Evolutionary conservation across 2,329 filamentous ascomycete species (phyloP).

Genomic region (Xylaria polymorpha): DNA sequence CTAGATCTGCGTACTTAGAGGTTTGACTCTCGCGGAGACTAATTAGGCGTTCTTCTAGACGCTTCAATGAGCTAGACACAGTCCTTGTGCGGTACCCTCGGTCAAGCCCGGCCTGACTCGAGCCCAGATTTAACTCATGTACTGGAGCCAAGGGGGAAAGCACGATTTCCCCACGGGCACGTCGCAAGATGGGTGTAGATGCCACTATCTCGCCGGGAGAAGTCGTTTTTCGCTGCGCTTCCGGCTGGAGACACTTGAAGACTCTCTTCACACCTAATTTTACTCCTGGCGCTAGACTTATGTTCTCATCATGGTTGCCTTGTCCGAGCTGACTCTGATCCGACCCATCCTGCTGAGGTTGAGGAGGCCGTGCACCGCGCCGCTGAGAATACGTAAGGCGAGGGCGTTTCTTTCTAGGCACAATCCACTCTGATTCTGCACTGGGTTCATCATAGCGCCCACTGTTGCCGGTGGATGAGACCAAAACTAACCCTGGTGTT

Average conservation of each 20-base stretch:
- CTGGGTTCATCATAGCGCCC: conserved; percentile 22
- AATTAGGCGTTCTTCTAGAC: conserved; percentile 52
- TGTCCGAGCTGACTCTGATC: conserved; percentile 9
- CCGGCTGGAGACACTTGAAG: conserved; percentile 35
- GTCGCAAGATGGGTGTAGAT: conserved; percentile 48
- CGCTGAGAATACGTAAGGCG: conserved; percentile 49
- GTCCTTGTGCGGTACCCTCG: conserved; percentile 34
- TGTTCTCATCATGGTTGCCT: conserved; percentile 4
- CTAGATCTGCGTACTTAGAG: conserved; percentile 53
- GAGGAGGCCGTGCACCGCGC: conserved; percentile 28
- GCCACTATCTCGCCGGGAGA: conserved; percentile 44
- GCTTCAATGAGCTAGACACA: conserved; percentile 33
- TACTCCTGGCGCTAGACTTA: conserved; percentile 10
- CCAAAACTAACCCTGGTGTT: conserved; percentile 11
- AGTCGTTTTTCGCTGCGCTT: conserved; percentile 23
- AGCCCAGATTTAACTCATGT: conserved; percentile 7
- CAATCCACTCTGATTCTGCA: conserved; percentile 41
- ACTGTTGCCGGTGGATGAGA: conserved; percentile 7
- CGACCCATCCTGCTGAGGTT: background rate
- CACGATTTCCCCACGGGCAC: conserved; percentile 45
- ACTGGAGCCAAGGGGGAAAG: conserved; percentile 39
- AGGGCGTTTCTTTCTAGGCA: conserved; percentile 48
- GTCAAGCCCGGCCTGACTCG: conserved; percentile 15
- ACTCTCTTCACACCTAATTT: conserved; percentile 35
- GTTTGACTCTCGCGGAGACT: conserved; percentile 50